Evolutionary conservation across 768 basidiomycete species (phyloP).

Genomic region (Phaffia australis): DNA sequence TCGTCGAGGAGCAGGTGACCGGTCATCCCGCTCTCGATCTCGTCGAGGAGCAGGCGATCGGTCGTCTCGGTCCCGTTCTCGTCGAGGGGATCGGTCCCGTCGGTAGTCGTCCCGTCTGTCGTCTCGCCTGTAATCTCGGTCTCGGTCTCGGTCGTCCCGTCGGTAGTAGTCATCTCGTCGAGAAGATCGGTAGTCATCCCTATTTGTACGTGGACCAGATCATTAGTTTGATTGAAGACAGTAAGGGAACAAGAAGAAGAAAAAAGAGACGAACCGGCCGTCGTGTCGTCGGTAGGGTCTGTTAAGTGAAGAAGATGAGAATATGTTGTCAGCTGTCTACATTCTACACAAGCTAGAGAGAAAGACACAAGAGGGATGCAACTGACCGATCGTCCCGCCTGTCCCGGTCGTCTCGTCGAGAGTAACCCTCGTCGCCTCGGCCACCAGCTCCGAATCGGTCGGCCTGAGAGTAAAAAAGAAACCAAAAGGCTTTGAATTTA

Average conservation of each 20-base stretch:
- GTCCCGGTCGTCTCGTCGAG: conserved; percentile 16
- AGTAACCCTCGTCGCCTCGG: neutral
- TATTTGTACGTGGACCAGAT: conserved; percentile 18
- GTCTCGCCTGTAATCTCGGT: conserved; percentile 45
- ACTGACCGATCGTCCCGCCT: neutral
- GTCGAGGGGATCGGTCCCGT: conserved; percentile 47
- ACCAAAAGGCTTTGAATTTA: no score
- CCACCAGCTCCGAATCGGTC: conserved; percentile 1
- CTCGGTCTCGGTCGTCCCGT: conserved; percentile 49
- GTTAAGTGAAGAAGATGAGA: neutral
- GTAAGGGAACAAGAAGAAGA: neutral
- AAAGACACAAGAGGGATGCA: conserved; percentile 40
- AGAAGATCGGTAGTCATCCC: conserved; percentile 32
- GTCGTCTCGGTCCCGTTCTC: conserved; percentile 44
- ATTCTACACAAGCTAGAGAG: conserved; percentile 33
- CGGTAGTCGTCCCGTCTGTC: conserved; percentile 40
- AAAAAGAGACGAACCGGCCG: neutral
- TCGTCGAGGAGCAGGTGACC: conserved; percentile 40
- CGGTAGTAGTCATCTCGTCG: conserved; percentile 50
- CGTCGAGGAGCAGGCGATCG: conserved; percentile 26
- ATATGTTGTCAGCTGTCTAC: conserved; percentile 19
- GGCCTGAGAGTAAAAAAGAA: neutral
- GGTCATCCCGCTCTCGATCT: conserved; percentile 47
- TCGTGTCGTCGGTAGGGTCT: conserved; percentile 8
- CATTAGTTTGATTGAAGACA: conserved; percentile 8